phyloP scores from a whole-genome alignment of 2,329 filamentous ascomycete genomes.

The Botrytis deweyae region DNA sequence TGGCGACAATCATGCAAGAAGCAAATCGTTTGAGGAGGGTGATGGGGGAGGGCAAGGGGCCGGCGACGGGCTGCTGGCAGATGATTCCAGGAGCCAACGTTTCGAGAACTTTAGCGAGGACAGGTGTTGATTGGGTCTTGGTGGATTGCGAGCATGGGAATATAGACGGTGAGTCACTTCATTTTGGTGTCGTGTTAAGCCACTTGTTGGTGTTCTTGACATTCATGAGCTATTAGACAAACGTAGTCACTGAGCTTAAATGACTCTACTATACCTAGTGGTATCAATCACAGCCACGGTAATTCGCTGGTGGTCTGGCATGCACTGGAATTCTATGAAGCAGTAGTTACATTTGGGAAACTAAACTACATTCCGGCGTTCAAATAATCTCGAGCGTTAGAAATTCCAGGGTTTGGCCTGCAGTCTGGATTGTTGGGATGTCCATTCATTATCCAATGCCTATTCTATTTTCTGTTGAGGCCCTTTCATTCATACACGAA shows the following conservation, averaged over 20 bases:
- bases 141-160: conserved; percentile 60
- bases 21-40: conserved; percentile 51
- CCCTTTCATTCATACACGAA: background rate
- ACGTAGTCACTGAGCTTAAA: too few relatives aligned
- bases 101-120: conserved; percentile 58
- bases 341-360: background rate
- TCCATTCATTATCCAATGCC: background rate
- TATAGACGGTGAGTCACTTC: conserved; percentile 47
- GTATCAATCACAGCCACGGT: background rate
- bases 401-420: background rate
- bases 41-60: conserved; percentile 47
- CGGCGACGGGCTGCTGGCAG: conserved; percentile 60
- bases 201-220: background rate
- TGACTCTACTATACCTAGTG: background rate
- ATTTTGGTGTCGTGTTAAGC: background rate
- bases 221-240: background rate
- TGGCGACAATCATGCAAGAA: conserved; percentile 35
- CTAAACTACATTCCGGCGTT: background rate
- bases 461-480: background rate
- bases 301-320: background rate
- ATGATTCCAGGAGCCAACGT: conserved; percentile 61
- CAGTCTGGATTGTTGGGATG: background rate
- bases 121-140: conserved; percentile 66
- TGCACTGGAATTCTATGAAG: too few relatives aligned
- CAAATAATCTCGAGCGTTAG: background rate